These are phyloP conservation scores for Ceraceosorus guamensis DNA, from an alignment of 1,284 basidiomycete species.

Conservation along the genomic window DNA sequence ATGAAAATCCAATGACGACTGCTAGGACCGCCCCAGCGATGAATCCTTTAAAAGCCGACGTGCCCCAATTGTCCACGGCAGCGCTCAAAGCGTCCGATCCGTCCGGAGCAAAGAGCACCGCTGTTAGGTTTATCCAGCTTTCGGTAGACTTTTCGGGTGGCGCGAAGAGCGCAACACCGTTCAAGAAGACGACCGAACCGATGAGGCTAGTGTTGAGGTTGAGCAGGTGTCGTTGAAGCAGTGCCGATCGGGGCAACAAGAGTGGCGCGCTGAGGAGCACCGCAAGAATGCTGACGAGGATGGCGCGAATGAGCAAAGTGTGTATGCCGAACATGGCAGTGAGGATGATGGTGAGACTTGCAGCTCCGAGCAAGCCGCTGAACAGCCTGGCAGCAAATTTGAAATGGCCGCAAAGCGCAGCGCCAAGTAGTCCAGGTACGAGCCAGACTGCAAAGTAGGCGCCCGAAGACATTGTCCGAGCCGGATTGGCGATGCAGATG, in stretches of 20 bases:
- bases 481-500: slow-evolving; percentile 14
- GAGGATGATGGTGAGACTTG: slow-evolving; percentile 23
- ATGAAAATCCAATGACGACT: slow-evolving; percentile 21
- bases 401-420: slow-evolving; percentile 25
- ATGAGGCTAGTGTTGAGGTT: slow-evolving; percentile 33
- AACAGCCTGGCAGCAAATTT: slow-evolving; percentile 15
- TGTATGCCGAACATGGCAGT: slow-evolving; percentile 40
- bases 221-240: slow-evolving; percentile 28
- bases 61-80: slow-evolving; percentile 28
- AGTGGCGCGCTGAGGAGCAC: slow-evolving; percentile 29
- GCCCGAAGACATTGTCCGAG: slow-evolving; percentile 14
- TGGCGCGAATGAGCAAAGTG: slow-evolving; percentile 28
- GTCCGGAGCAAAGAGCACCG: slow-evolving; percentile 27
- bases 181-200: slow-evolving; percentile 29
- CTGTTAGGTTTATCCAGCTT: slow-evolving; percentile 36
- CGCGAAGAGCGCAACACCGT: slow-evolving; percentile 33
- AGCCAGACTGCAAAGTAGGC: slow-evolving; percentile 31
- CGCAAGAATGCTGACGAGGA: slow-evolving; percentile 24
- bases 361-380: slow-evolving; percentile 23
- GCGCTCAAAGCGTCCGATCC: slow-evolving; percentile 10
- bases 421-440: slow-evolving; percentile 26
- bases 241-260: slow-evolving; percentile 14
- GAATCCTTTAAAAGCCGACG: slow-evolving; percentile 34
- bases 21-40: slow-evolving; percentile 34
- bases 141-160: slow-evolving; percentile 20